Percentiles rank a stretch among this genome's conserved stretches.
phyloP scores from a whole-genome alignment of 2,329 filamentous ascomycete genomes.

The Madurella mycetomatis region DNA sequence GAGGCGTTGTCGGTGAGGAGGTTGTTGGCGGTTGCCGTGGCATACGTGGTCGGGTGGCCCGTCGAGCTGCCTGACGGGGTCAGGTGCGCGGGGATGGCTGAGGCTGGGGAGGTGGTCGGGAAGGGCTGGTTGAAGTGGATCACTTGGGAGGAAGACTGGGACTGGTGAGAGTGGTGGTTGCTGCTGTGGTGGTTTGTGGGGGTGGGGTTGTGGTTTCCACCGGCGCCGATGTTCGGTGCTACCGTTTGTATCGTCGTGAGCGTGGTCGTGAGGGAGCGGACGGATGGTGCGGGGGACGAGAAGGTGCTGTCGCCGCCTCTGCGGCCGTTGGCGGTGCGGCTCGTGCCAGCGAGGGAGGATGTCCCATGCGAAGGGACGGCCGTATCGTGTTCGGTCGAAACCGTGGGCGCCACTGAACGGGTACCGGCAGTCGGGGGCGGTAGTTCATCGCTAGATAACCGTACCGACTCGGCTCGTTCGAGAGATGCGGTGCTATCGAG shows the following conservation, averaged over 20 bases:
- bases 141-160: slow-evolving; percentile 39
- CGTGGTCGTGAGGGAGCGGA: slow-evolving; percentile 76
- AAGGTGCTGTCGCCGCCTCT: slow-evolving; percentile 74
- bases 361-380: slow-evolving; percentile 68
- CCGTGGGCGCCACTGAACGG: slow-evolving; percentile 68
- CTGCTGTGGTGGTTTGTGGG: slow-evolving; percentile 36
- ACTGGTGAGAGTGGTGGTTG: slow-evolving; percentile 42
- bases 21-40: slow-evolving; percentile 74
- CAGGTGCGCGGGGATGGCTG: slow-evolving; percentile 68
- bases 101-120: slow-evolving; percentile 56
- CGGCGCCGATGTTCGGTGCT: slow-evolving; percentile 49
- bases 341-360: slow-evolving; percentile 67
- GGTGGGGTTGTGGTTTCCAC: slow-evolving; percentile 34
- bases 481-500: slow-evolving; percentile 50
- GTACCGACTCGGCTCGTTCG: slow-evolving; percentile 55
- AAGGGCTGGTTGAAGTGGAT: slow-evolving; percentile 65
- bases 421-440: slow-evolving; percentile 56
- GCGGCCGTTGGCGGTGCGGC: slow-evolving; percentile 61
- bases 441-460: slow-evolving; percentile 56
- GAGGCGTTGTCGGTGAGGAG: slow-evolving; percentile 81
- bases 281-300: slow-evolving; percentile 75
- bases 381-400: slow-evolving; percentile 80
- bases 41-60: slow-evolving; percentile 65
- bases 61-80: slow-evolving; percentile 43
- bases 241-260: slow-evolving; percentile 80